These are phyloP conservation scores for Sphagnum fallax DNA, from an alignment of 228 moss, liverwort and hornwort genomes.

Conservation along the genomic window DNA sequence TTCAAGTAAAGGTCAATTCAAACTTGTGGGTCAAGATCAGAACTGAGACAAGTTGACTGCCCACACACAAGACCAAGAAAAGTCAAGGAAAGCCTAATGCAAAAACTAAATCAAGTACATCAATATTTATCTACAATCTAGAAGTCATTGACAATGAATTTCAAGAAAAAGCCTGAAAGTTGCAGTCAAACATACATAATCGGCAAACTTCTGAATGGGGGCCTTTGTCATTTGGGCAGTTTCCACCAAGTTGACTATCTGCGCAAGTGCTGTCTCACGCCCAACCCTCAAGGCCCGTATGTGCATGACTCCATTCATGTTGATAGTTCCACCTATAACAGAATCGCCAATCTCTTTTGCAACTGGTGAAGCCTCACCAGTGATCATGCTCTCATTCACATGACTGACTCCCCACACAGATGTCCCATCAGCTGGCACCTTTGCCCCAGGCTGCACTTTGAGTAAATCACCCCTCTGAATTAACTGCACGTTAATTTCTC, in stretches of 20 bases:
- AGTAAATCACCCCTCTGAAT: conserved; percentile 86
- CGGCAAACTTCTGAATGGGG: conserved; percentile 94
- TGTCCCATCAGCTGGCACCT: conserved; percentile 81
- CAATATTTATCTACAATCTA: neutral
- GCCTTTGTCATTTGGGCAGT: conserved; percentile 99
- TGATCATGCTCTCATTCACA: conserved; percentile 96
- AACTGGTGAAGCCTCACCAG: conserved; percentile 83
- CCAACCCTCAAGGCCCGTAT: conserved; percentile 81
- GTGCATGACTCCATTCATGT: conserved; percentile 78
- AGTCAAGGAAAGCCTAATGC: no score
- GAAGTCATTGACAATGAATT: neutral
- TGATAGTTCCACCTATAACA: conserved; percentile 92
- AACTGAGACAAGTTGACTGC: no score
- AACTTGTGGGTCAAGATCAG: neutral
- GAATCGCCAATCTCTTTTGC: conserved; percentile 57
- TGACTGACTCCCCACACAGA: conserved; percentile 77
- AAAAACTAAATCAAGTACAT: neutral
- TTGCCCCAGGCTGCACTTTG: conserved; percentile 88
- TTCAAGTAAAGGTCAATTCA: no score
- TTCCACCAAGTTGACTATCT: conserved; percentile 90
- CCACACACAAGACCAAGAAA: no score
- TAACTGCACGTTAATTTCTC: conserved; percentile 84
- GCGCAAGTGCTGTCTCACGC: conserved; percentile 84
- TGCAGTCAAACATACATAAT: conserved; percentile 25
- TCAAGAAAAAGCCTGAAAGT: no score